Conservation (phyloP, 192 early-diverging fungal genomes). For the Coemansia sp. region DNA sequence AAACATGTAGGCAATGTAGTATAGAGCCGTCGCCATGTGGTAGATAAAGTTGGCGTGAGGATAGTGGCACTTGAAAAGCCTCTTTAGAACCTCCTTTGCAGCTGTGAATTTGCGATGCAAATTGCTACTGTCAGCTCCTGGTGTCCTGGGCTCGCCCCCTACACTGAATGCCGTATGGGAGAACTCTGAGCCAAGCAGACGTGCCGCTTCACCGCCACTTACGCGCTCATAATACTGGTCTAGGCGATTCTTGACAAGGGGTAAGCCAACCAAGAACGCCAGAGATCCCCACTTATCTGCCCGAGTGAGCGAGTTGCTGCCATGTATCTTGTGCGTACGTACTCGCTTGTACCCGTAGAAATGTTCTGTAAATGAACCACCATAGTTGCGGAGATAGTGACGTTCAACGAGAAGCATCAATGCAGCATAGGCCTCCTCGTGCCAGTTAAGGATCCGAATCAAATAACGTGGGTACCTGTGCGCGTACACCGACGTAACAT, state of each 20-base stretch:
- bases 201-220: slow-evolving; percentile 59
- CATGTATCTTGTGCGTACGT: slow-evolving; percentile 51
- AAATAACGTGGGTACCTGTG: slow-evolving; percentile 87
- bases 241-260: slow-evolving; percentile 73
- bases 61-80: slow-evolving; percentile 62
- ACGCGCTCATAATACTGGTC: slow-evolving; percentile 70
- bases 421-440: slow-evolving; percentile 81
- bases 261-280: slow-evolving; percentile 67
- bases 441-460: slow-evolving; percentile 71
- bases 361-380: slow-evolving; percentile 85
- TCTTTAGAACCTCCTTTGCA: slow-evolving; percentile 16
- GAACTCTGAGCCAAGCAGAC: slow-evolving; percentile 64
- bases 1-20: slow-evolving; percentile 83
- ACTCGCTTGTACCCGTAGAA: slow-evolving; percentile 89
- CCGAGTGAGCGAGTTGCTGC: slow-evolving; percentile 45
- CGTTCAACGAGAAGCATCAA: slow-evolving; percentile 80
- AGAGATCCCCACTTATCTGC: slow-evolving; percentile 65
- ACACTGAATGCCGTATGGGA: not conserved
- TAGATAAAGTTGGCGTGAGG: slow-evolving; percentile 74
- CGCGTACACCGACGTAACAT: slow-evolving; percentile 83
- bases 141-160: not conserved
- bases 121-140: not conserved
- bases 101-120: slow-evolving; percentile 7
- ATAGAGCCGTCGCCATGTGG: slow-evolving; percentile 63
- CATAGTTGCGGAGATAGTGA: slow-evolving; percentile 81